These are phyloP conservation scores for Emergomyces orientalis DNA, from an alignment of 2,329 filamentous ascomycete species.

Conservation along the genomic window DNA sequence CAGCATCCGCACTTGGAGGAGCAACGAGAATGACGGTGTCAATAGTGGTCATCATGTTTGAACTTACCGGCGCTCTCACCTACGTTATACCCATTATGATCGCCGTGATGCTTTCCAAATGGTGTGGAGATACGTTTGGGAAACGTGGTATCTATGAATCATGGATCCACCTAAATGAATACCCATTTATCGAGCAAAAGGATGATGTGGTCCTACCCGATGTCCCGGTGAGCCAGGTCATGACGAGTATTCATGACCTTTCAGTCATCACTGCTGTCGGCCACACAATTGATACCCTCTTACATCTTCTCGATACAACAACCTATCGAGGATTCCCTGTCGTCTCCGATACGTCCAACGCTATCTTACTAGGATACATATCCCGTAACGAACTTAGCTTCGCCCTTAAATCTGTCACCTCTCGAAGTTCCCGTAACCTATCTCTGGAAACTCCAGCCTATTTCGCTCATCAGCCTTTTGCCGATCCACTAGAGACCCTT, in stretches of 20 bases:
- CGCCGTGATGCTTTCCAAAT: constrained; percentile 95
- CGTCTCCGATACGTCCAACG: constrained; percentile 65
- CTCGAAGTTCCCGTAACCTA: constrained; percentile 41
- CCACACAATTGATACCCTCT: constrained; percentile 72
- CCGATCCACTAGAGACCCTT: constrained; percentile 66
- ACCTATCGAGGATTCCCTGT: constrained; percentile 87
- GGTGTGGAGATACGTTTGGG: constrained; percentile 93
- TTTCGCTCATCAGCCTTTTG: constrained; percentile 74
- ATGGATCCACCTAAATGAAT: constrained; percentile 94
- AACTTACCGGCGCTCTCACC: constrained; percentile 88
- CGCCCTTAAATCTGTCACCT: constrained; percentile 58
- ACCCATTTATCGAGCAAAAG: constrained; percentile 88
- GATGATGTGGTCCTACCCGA: constrained; percentile 72
- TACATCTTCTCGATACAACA: constrained; percentile 60
- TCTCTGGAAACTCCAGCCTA: constrained; percentile 66
- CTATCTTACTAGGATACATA: constrained; percentile 83
- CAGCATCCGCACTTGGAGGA: constrained; percentile 85
- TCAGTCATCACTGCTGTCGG: constrained; percentile 78
- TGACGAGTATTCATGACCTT: constrained; percentile 87
- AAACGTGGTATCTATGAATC: constrained; percentile 91
- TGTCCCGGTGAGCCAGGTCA: constrained; percentile 74
- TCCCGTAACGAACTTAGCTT: constrained; percentile 81
- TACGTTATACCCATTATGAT: constrained; percentile 99
- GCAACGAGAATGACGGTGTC: constrained; percentile 95
- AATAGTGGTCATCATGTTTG: constrained; percentile 99